Evolutionary conservation across 2,329 filamentous ascomycete species (phyloP), one percentile per base, ranked within the genome.

Genomic region (Aspergillus costaricaensis): DNA sequence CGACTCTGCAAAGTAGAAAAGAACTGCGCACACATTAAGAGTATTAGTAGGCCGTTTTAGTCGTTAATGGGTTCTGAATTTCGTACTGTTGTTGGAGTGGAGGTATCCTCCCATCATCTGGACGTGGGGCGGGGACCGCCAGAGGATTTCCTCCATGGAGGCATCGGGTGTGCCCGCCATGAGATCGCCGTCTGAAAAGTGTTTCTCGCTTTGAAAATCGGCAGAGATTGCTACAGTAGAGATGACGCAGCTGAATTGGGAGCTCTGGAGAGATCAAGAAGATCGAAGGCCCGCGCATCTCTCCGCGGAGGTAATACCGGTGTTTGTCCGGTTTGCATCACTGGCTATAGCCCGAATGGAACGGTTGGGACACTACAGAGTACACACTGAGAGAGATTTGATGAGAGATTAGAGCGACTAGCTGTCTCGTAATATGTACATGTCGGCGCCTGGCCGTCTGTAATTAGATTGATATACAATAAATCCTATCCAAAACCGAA

Each of bases 1-100:
- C 1, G 85, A 86, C 65, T 83, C 79, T 59, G 80, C 79, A 70
- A 89, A 87, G 73, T 88, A 88, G 69, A 83, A 85, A 57, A 87
- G 81, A 47, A 88, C 80, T 85, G 55, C 4, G 36, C 15, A 55
- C 8, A 2, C 10, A 53, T 2, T 23, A 58, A 23, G 41, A 21
- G 53, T 52, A 15, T 50, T 32, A 50, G 47, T n/a, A 7, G 25
- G 9, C 23, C 14, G 4, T n/a, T 10, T 5, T 15, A 5, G 27
- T 9, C 32, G 9, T 17, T n/a, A 19, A 32, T 23, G 7, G 49
- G 9, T 43, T 15, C 50, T 5, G 3, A 21, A 47, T 44, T 54
- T 52, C 74, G 56, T 68, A 79, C 77, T 77, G 63, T 79, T 79
- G 61, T 79, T 79, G 57, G 77, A 79, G 68, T 79, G 77, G 36